Conservation (phyloP, 1,284 basidiomycete genomes). For the Flammula alnicola region DNA sequence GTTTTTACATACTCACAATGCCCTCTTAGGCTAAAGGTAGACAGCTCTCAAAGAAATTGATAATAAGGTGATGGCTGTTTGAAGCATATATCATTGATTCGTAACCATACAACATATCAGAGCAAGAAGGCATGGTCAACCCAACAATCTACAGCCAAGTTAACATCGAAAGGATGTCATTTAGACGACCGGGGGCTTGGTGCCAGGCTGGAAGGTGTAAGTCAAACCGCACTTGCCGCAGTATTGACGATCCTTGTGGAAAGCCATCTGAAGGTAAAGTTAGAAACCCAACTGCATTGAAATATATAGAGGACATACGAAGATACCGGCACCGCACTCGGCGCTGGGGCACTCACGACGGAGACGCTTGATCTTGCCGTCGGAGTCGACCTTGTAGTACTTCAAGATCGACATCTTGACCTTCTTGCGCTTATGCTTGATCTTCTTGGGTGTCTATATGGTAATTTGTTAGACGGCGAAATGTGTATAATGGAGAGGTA, state of each 20-base stretch:
- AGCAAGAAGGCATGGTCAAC: neutral
- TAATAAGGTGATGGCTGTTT: no score
- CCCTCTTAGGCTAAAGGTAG: no score
- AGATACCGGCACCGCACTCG: conserved; percentile 94
- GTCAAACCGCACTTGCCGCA: conserved; percentile 94
- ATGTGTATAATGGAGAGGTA: conserved; percentile 12
- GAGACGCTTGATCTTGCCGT: conserved; percentile 99
- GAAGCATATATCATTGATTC: no score
- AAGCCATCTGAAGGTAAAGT: conserved; percentile 72
- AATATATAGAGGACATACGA: conserved; percentile 60
- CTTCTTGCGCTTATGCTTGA: conserved; percentile 99
- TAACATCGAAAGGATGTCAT: conserved; percentile 10
- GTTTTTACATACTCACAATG: no score
- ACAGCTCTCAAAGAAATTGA: no score
- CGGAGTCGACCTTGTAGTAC: conserved; percentile 99
- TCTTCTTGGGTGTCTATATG: conserved; percentile 95
- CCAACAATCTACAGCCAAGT: neutral
- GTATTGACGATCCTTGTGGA: conserved; percentile 95
- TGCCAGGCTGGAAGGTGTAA: conserved; percentile 85
- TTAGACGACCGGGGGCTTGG: conserved; percentile 73
- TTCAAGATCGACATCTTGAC: conserved; percentile 99
- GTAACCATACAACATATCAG: neutral
- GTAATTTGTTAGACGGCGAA: conserved; percentile 4
- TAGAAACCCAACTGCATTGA: neutral
- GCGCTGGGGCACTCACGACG: conserved; percentile 93